Evolutionary conservation across 306 rosid species (phyloP), one percentile per base, ranked within the genome.

Genomic region (Carpinus viminea): DNA sequence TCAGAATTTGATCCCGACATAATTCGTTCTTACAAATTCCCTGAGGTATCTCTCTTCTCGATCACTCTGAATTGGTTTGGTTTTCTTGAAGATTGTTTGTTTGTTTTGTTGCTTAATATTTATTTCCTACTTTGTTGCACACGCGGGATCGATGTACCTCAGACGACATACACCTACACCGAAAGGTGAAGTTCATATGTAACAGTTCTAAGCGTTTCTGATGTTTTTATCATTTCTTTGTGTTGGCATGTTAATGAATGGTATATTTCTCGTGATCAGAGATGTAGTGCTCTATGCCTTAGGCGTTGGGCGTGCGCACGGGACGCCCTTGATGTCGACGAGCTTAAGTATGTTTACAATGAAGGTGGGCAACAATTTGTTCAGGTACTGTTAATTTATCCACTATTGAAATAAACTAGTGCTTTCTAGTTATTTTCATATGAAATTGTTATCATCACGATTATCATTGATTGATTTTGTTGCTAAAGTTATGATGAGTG

Each of bases 291-390:
- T 91, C 73, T 95, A 95, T 84, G 97, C 99, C 28, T 80, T 95
- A 79, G 98, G 98, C 17, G 76, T 93, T 46, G 99, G 99, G 97
- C 90, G 8, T 91, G 98, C 77, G 87, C 87, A 10, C 79, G 73
- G 45, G 84, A 95, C 79, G 96, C 99, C 16, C 90, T 91, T 50
- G 98, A 95, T 62, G 76, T 74, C 4, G 97, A 89, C 70, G 96
- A 95, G 80, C 98, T 95, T 68, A 90, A 95, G 82, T 95, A 85
- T 80, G 92, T 93, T 84, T 91, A 95, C 86, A 88, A 91, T 83
- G 91, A 90, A 74, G 81, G 80, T 68, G 96, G 99, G 21, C 97
- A 87, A 85, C 61, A 86, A 68, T 82, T 26, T 84, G 83, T 95
- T 26, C 88, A 93, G 98, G 99, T 95, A 55, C 50, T 75, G 1